Percentiles rank a stretch among this genome's conserved stretches.
Conservation (phyloP, 2,329 filamentous ascomycete species). For the Anthostomella pinea region DNA sequence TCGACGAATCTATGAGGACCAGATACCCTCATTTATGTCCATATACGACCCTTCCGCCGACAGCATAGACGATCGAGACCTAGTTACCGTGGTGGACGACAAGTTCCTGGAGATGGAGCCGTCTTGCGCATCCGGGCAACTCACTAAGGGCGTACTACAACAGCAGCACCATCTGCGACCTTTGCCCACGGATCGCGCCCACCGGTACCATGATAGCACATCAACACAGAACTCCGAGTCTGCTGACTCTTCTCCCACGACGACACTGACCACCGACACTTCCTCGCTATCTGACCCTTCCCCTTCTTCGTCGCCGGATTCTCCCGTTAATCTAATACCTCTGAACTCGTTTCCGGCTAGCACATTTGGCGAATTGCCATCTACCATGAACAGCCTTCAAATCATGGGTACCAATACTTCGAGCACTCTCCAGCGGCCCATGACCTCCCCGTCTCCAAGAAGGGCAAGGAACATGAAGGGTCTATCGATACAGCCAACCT, state of each 20-base stretch:
- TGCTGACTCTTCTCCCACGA: conserved; percentile 91
- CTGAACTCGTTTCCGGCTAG: conserved; percentile 66
- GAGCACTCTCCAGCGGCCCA: conserved; percentile 48
- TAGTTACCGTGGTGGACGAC: conserved; percentile 53
- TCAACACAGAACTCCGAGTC: conserved; percentile 79
- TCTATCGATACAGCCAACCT: conserved; percentile 70
- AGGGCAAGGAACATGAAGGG: conserved; percentile 82
- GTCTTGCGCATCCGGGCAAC: conserved; percentile 35
- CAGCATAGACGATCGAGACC: conserved; percentile 50
- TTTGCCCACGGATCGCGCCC: conserved; percentile 48
- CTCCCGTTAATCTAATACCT: conserved; percentile 71
- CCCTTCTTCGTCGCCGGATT: conserved; percentile 89
- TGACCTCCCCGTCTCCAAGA: conserved; percentile 67
- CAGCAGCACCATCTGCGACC: conserved; percentile 38
- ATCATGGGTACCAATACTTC: conserved; percentile 41
- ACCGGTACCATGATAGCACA: conserved; percentile 74
- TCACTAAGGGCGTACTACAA: conserved; percentile 27
- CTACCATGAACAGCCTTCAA: conserved; percentile 44
- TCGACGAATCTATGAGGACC: conserved; percentile 62
- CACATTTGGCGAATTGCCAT: conserved; percentile 47
- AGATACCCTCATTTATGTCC: conserved; percentile 74
- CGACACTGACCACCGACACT: conserved; percentile 87
- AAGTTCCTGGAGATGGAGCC: conserved; percentile 49
- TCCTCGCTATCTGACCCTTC: conserved; percentile 87
- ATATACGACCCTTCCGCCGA: conserved; percentile 66